These are phyloP conservation scores for Phytophthora lateralis DNA, from an alignment of 352 stramenopile genomes.

Conservation along the genomic window DNA sequence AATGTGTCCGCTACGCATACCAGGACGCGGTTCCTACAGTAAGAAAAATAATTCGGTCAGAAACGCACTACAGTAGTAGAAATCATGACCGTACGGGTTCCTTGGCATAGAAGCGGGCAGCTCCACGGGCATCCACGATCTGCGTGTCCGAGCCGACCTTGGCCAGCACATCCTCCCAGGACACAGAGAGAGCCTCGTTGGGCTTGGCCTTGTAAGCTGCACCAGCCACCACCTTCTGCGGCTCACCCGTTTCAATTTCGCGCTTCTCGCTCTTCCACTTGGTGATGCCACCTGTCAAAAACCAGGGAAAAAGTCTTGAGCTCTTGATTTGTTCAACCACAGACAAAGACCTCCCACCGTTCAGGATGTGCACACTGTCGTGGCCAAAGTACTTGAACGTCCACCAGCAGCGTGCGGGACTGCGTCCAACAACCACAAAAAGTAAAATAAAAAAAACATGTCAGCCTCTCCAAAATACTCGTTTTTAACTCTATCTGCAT, in stretches of 20 bases:
- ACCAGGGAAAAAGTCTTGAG: background rate
- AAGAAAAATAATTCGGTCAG: background rate
- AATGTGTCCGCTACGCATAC: slow-evolving; percentile 93
- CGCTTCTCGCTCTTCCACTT: slow-evolving; percentile 78
- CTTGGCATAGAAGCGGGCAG: slow-evolving; percentile 86
- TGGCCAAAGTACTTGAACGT: slow-evolving; percentile 92
- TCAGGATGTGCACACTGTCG: slow-evolving; percentile 85
- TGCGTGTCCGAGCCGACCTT: slow-evolving; percentile 70
- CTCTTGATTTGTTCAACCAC: background rate
- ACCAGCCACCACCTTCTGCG: slow-evolving; percentile 27
- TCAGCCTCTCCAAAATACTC: background rate
- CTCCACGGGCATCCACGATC: slow-evolving; percentile 91
- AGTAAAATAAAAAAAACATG: background rate
- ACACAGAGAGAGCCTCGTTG: slow-evolving; percentile 55
- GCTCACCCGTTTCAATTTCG: slow-evolving; percentile 41
- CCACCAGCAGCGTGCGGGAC: slow-evolving; percentile 84
- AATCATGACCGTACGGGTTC: slow-evolving; percentile 56
- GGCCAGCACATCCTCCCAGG: slow-evolving; percentile 63
- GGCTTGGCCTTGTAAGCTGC: slow-evolving; percentile 53
- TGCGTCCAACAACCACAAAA: slow-evolving; percentile 16
- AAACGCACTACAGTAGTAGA: background rate
- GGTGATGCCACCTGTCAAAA: slow-evolving; percentile 48
- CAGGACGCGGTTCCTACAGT: slow-evolving; percentile 87
- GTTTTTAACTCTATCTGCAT: background rate
- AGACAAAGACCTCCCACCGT: slow-evolving; percentile 51